Conservation (phyloP, 2,329 filamentous ascomycete genomes). For the Penicillium sp. region DNA sequence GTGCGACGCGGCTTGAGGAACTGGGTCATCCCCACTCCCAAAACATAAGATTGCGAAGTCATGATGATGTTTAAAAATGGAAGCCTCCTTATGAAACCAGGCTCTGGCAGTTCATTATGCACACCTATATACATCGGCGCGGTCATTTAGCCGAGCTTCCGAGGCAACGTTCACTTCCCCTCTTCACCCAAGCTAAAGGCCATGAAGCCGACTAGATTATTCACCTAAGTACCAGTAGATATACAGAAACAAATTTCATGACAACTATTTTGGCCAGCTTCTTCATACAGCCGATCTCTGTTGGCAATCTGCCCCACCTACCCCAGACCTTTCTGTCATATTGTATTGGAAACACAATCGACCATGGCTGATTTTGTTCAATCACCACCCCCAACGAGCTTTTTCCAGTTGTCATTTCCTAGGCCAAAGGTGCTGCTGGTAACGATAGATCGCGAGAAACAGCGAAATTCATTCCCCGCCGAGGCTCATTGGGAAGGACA, state of each 20-base stretch:
- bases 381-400: slow-evolving; percentile 2
- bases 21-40: slow-evolving; percentile 97
- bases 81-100: neutral
- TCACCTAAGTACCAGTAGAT: too few relatives aligned
- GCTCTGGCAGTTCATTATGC: neutral
- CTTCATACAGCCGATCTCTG: too few relatives aligned
- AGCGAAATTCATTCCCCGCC: slow-evolving; percentile 43
- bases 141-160: neutral
- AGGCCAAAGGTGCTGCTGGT: slow-evolving; percentile 44
- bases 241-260: too few relatives aligned
- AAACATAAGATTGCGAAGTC: slow-evolving; percentile 63
- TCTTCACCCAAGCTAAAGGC: neutral
- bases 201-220: neutral
- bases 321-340: neutral
- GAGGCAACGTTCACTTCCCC: neutral
- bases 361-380: slow-evolving; percentile 7
- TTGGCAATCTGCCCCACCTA: too few relatives aligned
- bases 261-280: too few relatives aligned
- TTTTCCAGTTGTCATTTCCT: slow-evolving; percentile 37
- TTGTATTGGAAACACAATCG: neutral
- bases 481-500: slow-evolving; percentile 43
- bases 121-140: neutral
- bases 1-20: slow-evolving; percentile 96
- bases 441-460: slow-evolving; percentile 42
- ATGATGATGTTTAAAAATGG: neutral